Evolutionary conservation across 2,329 filamentous ascomycete genomes (phyloP).

Genomic region (Emergomyces pasteurianus): DNA sequence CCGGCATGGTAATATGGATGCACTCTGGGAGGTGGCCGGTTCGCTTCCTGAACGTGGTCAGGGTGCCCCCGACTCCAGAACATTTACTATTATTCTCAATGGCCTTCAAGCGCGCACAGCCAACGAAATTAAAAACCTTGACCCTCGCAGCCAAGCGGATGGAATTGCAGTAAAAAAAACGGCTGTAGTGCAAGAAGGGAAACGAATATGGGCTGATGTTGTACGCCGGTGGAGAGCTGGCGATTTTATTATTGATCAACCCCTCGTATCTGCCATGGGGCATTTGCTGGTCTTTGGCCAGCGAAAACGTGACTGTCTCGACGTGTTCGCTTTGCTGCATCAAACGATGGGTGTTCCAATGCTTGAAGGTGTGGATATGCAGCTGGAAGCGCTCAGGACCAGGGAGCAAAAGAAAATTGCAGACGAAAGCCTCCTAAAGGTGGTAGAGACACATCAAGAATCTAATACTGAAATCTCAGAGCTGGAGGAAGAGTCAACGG

Average conservation of each 20-base stretch:
- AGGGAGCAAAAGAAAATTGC: neutral
- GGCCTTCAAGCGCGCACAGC: constrained; percentile 48
- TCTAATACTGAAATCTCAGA: neutral
- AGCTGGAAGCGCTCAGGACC: constrained; percentile 1
- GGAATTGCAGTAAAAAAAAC: constrained; percentile 18
- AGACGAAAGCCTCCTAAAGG: neutral
- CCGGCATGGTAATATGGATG: constrained; percentile 61
- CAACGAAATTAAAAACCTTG: constrained; percentile 18
- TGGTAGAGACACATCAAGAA: neutral
- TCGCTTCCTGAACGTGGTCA: constrained; percentile 54
- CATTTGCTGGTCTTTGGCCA: constrained; percentile 57
- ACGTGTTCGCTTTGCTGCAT: constrained; percentile 63
- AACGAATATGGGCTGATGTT: constrained; percentile 70
- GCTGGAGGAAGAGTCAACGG: neutral
- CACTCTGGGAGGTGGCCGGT: constrained; percentile 64
- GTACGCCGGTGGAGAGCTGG: constrained; percentile 63
- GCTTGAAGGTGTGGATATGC: constrained; percentile 7
- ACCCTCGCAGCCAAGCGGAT: constrained; percentile 21
- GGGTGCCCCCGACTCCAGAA: constrained; percentile 54
- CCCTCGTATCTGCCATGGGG: constrained; percentile 70
- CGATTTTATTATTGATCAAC: constrained; percentile 60
- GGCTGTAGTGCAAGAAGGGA: constrained; percentile 50
- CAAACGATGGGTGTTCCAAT: constrained; percentile 66
- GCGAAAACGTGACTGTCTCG: constrained; percentile 50
- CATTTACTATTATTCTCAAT: constrained; percentile 75